These are phyloP conservation scores for Bretschneidera sinensis DNA, from an alignment of 345 rosid genomes.

Conservation along the genomic window DNA sequence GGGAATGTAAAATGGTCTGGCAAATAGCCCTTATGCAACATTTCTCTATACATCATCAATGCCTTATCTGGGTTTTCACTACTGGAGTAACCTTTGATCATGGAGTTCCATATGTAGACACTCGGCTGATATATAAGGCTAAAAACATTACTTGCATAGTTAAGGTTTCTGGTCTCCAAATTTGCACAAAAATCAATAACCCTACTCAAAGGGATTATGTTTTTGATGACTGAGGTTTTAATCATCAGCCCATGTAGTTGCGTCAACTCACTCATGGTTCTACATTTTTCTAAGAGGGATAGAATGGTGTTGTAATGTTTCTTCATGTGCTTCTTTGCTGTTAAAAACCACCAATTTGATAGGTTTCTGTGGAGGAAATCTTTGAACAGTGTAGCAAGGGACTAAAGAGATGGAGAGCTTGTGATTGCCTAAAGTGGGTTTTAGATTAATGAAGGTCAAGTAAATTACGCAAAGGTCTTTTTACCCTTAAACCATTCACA, in stretches of 20 bases:
- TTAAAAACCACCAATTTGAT: background rate
- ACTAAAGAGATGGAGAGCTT: too few relatives aligned
- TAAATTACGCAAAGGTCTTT: too few relatives aligned
- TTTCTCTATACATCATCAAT: conserved; percentile 19
- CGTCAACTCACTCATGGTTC: conserved; percentile 23
- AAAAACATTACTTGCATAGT: conserved; percentile 18
- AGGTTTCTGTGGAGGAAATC: background rate
- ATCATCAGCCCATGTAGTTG: conserved; percentile 32
- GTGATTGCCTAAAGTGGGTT: too few relatives aligned
- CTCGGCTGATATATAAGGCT: conserved; percentile 23
- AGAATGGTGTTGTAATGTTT: conserved; percentile 20
- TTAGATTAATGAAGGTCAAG: too few relatives aligned
- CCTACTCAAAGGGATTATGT: conserved; percentile 28
- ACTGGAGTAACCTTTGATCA: conserved; percentile 34
- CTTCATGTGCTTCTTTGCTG: conserved; percentile 17
- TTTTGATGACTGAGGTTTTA: conserved; percentile 24
- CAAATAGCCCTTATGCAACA: conserved; percentile 25
- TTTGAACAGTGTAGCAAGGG: background rate
- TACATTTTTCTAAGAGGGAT: conserved; percentile 27
- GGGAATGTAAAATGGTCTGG: conserved; percentile 31
- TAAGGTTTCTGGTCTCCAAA: conserved; percentile 16
- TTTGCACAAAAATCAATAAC: conserved; percentile 25
- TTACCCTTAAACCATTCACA: too few relatives aligned
- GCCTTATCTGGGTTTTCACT: conserved; percentile 17
- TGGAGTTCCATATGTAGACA: conserved; percentile 37